Conservation (phyloP, 73 alveolate species). For the Paramecium bursaria region DNA sequence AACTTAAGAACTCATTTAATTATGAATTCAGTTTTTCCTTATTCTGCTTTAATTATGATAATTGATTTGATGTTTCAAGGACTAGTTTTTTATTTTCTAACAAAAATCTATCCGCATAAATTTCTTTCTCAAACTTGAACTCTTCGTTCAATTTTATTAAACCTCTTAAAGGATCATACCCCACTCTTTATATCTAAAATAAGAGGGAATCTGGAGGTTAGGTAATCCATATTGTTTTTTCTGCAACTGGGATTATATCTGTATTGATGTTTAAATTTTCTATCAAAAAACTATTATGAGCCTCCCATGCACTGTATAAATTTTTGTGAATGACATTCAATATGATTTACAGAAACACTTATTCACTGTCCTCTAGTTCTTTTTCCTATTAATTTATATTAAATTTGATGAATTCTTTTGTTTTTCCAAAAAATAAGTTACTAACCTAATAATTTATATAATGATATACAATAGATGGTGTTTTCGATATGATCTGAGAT, state of each 20-base stretch:
- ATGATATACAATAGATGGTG: too few species aligned
- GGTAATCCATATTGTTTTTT: slow-evolving; percentile 53
- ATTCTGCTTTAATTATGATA: neutral
- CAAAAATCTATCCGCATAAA: slow-evolving; percentile 44
- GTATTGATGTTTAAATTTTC: slow-evolving; percentile 7
- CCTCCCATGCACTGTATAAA: slow-evolving; percentile 56
- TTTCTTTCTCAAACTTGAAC: slow-evolving; percentile 39
- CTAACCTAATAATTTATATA: too few species aligned
- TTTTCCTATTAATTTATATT: neutral
- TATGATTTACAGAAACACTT: slow-evolving; percentile 28
- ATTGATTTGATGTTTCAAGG: neutral
- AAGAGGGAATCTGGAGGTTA: slow-evolving; percentile 37
- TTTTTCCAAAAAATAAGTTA: slow-evolving; percentile 36
- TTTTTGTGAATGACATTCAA: slow-evolving; percentile 34
- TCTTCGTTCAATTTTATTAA: slow-evolving; percentile 47
- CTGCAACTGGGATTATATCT: slow-evolving; percentile 30
- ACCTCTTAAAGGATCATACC: slow-evolving; percentile 50
- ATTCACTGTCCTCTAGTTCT: slow-evolving; percentile 13
- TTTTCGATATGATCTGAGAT: too few species aligned
- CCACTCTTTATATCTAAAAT: slow-evolving; percentile 48
- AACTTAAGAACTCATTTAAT: neutral
- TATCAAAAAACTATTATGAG: slow-evolving; percentile 6
- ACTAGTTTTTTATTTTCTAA: slow-evolving; percentile 37
- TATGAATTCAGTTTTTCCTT: neutral
- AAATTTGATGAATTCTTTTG: slow-evolving; percentile 25